Evolutionary conservation across 2,329 filamentous ascomycete species (phyloP).

Genomic region (Zopfia rhizophila): DNA sequence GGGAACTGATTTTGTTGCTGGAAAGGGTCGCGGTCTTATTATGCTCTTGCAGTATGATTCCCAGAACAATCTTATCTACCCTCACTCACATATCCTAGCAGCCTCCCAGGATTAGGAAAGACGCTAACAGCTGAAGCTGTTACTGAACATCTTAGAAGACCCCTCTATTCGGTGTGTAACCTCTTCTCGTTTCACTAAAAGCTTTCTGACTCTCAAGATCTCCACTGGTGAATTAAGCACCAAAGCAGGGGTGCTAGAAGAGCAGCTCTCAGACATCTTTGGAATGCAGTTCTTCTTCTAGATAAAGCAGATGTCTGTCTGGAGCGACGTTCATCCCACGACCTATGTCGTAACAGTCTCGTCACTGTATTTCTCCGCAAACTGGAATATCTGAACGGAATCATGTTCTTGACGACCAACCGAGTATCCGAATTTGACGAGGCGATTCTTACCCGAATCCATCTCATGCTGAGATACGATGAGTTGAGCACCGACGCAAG

Average conservation of each 20-base stretch:
- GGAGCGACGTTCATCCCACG: constrained; percentile 34
- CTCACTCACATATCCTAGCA: constrained; percentile 12
- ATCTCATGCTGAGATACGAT: constrained; percentile 28
- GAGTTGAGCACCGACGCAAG: constrained; percentile 15
- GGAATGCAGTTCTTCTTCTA: constrained; percentile 31
- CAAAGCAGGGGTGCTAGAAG: constrained; percentile 8
- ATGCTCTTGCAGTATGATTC: constrained; percentile 18
- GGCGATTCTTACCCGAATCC: constrained; percentile 46
- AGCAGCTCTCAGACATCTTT: constrained; percentile 1
- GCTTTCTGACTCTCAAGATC: constrained; percentile 17
- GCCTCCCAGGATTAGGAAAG: constrained; percentile 11
- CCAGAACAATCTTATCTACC: constrained; percentile 7
- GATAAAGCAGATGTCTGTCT: constrained; percentile 47
- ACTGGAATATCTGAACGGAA: constrained; percentile 54
- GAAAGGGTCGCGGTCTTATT: constrained; percentile 17
- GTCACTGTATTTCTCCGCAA: constrained; percentile 36
- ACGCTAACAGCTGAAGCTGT: constrained; percentile 15
- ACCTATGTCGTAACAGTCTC: constrained; percentile 25
- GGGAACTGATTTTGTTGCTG: constrained; percentile 16
- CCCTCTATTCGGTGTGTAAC: constrained; percentile 17
- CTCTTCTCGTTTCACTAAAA: constrained; percentile 8
- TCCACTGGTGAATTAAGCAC: constrained; percentile 15
- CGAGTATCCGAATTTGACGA: constrained; percentile 49
- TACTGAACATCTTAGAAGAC: constrained; percentile 12
- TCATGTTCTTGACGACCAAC: constrained; percentile 57